Conservation (phyloP, 2,329 filamentous ascomycete genomes). For the Pyricularia grisea region DNA sequence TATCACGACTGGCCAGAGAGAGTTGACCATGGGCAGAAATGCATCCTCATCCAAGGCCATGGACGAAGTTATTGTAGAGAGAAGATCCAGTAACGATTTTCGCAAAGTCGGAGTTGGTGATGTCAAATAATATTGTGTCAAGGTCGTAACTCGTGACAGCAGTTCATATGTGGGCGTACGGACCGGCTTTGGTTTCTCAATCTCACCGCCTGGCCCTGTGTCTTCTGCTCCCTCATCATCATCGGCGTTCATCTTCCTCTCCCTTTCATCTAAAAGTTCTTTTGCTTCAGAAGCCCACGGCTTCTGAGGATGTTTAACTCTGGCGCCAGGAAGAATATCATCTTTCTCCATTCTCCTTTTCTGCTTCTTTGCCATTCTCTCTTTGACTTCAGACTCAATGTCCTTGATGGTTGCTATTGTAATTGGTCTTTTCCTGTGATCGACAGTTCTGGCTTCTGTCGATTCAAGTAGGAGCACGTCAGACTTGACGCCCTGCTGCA, state of each 20-base stretch:
- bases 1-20: conserved; percentile 77
- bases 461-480: conserved; percentile 37
- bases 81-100: conserved; percentile 66
- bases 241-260: conserved; percentile 22
- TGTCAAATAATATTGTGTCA: conserved; percentile 86
- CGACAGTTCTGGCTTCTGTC: conserved; percentile 19
- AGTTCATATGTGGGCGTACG: conserved; percentile 73
- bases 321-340: conserved; percentile 16
- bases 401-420: conserved; percentile 28
- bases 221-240: conserved; percentile 25
- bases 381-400: conserved; percentile 42
- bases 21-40: conserved; percentile 83
- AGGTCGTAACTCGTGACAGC: conserved; percentile 68
- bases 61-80: conserved; percentile 61
- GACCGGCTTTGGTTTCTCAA: conserved; percentile 41
- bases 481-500: conserved; percentile 66
- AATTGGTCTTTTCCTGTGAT: conserved; percentile 31
- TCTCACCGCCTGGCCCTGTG: conserved; percentile 19
- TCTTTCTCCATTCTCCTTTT: conserved; percentile 19
- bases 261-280: conserved; percentile 19
- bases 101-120: conserved; percentile 73
- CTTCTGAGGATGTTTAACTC: conserved; percentile 19
- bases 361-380: conserved; percentile 46
- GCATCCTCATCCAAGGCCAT: conserved; percentile 69
- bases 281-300: conserved; percentile 24